These are phyloP conservation scores for Dioscorea cayenensis DNA, from an alignment of 116 monocot genomes.

Conservation along the genomic window DNA sequence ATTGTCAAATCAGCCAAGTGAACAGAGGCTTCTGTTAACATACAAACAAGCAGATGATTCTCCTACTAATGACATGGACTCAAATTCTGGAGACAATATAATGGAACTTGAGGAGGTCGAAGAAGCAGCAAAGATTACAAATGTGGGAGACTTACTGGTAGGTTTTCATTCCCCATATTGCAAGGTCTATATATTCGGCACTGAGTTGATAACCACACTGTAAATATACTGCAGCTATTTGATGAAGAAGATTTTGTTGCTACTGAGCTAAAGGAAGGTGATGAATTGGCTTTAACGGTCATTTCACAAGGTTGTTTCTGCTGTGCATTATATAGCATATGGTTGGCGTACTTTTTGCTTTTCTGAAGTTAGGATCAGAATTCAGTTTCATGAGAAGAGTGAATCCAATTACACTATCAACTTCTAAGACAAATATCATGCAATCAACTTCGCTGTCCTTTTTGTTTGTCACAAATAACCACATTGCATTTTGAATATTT, in stretches of 20 bases:
- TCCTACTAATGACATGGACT: background rate
- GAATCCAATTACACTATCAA: background rate
- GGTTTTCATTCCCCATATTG: background rate
- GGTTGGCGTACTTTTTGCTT: background rate
- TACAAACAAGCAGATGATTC: background rate
- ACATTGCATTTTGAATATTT: background rate
- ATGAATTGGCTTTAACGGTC: background rate
- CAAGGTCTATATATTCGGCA: background rate
- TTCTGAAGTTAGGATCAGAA: background rate
- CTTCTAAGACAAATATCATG: background rate
- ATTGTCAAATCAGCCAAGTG: background rate
- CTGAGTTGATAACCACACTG: background rate
- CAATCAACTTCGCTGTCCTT: background rate
- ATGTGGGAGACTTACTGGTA: background rate
- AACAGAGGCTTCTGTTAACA: background rate
- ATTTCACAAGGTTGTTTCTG: constrained; percentile 1
- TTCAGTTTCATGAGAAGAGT: background rate
- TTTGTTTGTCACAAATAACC: background rate
- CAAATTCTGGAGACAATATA: background rate
- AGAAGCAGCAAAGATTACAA: background rate
- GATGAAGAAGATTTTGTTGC: constrained; percentile 1
- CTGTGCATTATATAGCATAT: background rate
- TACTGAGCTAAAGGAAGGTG: background rate
- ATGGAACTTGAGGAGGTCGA: background rate
- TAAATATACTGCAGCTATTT: background rate